Conservation (phyloP, 257 asterid species). For the Nyctanthes arbortristis region DNA sequence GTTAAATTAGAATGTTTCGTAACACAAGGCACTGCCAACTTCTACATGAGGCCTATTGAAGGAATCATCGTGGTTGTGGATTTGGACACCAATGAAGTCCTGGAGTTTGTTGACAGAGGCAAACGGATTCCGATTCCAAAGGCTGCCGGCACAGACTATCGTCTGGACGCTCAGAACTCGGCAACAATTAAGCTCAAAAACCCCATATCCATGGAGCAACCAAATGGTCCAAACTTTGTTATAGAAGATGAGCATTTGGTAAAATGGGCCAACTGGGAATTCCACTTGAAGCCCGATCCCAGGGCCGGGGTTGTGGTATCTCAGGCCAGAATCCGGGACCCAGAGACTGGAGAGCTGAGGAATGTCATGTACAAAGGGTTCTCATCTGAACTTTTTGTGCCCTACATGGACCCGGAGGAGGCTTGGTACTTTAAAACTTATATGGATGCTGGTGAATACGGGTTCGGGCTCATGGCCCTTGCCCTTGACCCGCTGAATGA, state of each 20-base stretch:
- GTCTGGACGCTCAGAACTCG: slow-evolving; percentile 26
- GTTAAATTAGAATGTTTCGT: slow-evolving; percentile 60
- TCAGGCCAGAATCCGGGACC: slow-evolving; percentile 57
- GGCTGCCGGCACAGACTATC: slow-evolving; percentile 58
- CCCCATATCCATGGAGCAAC: slow-evolving; percentile 83
- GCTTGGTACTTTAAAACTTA: slow-evolving; percentile 80
- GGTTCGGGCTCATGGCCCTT: slow-evolving; percentile 63
- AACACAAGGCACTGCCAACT: slow-evolving; percentile 58
- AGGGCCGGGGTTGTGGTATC: slow-evolving; percentile 86
- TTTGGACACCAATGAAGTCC: slow-evolving; percentile 45
- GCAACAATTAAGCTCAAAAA: slow-evolving; percentile 46
- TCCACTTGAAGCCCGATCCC: slow-evolving; percentile 88
- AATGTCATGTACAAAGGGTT: slow-evolving; percentile 86
- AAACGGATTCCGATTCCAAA: slow-evolving; percentile 65
- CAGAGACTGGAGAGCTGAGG: slow-evolving; percentile 65
- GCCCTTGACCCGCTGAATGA: slow-evolving; percentile 77
- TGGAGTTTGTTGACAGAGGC: slow-evolving; percentile 55
- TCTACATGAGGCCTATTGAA: slow-evolving; percentile 86
- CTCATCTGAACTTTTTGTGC: slow-evolving; percentile 82
- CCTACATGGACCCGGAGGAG: slow-evolving; percentile 83
- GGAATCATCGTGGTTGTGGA: slow-evolving; percentile 58
- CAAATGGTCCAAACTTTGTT: slow-evolving; percentile 89
- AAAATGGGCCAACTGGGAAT: slow-evolving; percentile 98
- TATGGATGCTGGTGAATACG: slow-evolving; percentile 89
- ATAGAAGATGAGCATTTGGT: slow-evolving; percentile 64